phyloP scores from a whole-genome alignment of 1,284 basidiomycete species.

The Irpex sp. region DNA sequence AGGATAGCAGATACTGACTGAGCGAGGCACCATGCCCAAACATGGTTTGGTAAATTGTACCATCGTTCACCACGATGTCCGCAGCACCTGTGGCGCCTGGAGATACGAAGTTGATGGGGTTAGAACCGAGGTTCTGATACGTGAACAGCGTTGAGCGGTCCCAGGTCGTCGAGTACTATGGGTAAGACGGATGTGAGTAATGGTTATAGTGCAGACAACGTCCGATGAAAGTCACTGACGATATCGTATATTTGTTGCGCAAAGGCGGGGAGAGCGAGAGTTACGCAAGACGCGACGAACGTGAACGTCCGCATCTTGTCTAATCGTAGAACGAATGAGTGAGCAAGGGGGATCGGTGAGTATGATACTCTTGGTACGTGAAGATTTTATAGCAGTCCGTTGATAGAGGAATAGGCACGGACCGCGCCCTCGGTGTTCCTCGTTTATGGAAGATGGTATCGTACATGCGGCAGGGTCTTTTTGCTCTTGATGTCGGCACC shows the following conservation, averaged over 20 bases:
- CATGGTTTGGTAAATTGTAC: conserved; percentile 39
- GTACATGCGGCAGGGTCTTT: neutral
- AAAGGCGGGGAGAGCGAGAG: conserved; percentile 16
- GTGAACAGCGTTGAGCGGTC: conserved; percentile 32
- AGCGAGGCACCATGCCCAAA: conserved; percentile 46
- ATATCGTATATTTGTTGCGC: conserved; percentile 35
- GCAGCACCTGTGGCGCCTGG: conserved; percentile 38
- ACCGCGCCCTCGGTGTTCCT: neutral
- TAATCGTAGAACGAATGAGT: neutral
- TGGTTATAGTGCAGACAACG: neutral
- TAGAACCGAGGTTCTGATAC: conserved; percentile 26
- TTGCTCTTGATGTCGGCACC: neutral
- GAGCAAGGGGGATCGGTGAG: neutral
- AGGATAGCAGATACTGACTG: conserved; percentile 31
- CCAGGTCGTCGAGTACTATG: conserved; percentile 37
- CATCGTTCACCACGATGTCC: conserved; percentile 42
- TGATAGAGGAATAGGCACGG: neutral
- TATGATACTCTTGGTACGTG: neutral
- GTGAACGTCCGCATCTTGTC: conserved; percentile 14
- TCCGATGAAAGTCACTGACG: conserved; percentile 19
- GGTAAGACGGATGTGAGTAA: neutral
- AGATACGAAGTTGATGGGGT: conserved; percentile 35
- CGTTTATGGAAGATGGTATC: neutral
- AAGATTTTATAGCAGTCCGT: neutral
- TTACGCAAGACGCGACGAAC: conserved; percentile 9